Base-by-base conservation (phyloP, 345 rosid genomes). In the Sapria himalayana region DNA sequence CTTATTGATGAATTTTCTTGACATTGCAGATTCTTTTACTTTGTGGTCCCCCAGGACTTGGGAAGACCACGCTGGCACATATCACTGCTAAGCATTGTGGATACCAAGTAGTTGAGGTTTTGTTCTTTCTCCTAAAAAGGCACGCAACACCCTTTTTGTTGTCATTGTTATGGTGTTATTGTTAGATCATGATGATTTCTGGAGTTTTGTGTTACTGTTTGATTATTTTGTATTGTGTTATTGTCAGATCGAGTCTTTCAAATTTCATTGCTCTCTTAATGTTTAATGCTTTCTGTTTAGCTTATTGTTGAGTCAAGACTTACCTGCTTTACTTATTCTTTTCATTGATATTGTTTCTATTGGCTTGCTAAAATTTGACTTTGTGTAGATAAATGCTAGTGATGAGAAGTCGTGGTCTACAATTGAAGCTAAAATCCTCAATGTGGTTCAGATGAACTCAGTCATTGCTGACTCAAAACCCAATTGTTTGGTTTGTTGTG, bases 1-100 rank as follows among this genome's bases (percentile, higher is more conserved):
- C 31, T 18, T 20, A 15, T 31, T 16, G 23, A 33, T 38, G 37
- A 41, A 41, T 55, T 47, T 32, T 52, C 22, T 45, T 49, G 39
- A 23, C 39, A 1, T 46, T 63, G 81, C 80, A 82, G 98, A 67
- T 89, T 52, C 98, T 89, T 49, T 50, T 82, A 55, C 94, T 82
- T 36, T 82, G 98, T 58, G 94, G 98, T 39, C 76, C 98, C 43
- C 98, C 94, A 15, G 98, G 98, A 46, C 98, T 89, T 63, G 98
- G 98, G 44, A 89, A 89, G 77, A 89, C 98, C 48, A 89, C 98
- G 10, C 91, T 89, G 58, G 98, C 94, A 29, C 94, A 82, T 58
- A 73, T 82, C 40, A 91, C 93, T 64, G 94, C 98, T 31, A 72
- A 82, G 63, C 98, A 89, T 61, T 89, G 98, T 60, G 98, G 98